A percentile compares a stretch with the other conserved stretches of the same genome.
Evolutionary conservation across 306 rosid species (phyloP).

Genomic region (Cucumis cinereus): DNA sequence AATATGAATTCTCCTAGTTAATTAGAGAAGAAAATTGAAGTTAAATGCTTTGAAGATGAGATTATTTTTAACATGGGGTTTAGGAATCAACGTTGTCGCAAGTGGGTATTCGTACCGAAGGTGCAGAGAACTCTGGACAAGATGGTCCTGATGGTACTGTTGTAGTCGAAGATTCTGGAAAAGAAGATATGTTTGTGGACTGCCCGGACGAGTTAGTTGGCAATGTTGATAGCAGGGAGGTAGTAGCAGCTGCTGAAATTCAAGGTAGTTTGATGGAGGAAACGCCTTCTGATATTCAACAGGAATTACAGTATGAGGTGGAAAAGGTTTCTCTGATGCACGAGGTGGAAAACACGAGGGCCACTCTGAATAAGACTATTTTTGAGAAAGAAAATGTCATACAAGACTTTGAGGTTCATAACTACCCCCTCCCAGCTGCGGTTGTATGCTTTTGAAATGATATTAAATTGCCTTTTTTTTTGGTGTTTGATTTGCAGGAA

Average conservation of each 20-base stretch:
- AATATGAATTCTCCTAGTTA: background rate
- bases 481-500: conserved; percentile 26
- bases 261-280: conserved; percentile 30
- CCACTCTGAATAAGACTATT: conserved; percentile 18
- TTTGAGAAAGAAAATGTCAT: conserved; percentile 31
- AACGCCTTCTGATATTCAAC: conserved; percentile 1
- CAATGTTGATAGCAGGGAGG: conserved; percentile 33
- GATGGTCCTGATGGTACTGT: conserved; percentile 30
- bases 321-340: conserved; percentile 12
- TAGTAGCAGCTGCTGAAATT: conserved; percentile 10
- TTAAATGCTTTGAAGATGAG: background rate
- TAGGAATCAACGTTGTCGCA: background rate
- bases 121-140: conserved; percentile 5
- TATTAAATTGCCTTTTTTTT: background rate
- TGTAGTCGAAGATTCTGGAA: conserved; percentile 41
- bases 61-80: background rate
- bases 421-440: background rate
- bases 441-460: background rate
- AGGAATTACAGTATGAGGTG: conserved; percentile 19
- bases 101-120: conserved; percentile 14
- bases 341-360: conserved; percentile 28
- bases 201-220: conserved; percentile 61
- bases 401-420: conserved; percentile 1
- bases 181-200: conserved; percentile 82
- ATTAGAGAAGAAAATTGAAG: background rate